Percentiles rank a stretch among this genome's conserved stretches.
These are phyloP conservation scores for Botrytis tulipae DNA, from an alignment of 2,329 filamentous ascomycete species.

Conservation along the genomic window DNA sequence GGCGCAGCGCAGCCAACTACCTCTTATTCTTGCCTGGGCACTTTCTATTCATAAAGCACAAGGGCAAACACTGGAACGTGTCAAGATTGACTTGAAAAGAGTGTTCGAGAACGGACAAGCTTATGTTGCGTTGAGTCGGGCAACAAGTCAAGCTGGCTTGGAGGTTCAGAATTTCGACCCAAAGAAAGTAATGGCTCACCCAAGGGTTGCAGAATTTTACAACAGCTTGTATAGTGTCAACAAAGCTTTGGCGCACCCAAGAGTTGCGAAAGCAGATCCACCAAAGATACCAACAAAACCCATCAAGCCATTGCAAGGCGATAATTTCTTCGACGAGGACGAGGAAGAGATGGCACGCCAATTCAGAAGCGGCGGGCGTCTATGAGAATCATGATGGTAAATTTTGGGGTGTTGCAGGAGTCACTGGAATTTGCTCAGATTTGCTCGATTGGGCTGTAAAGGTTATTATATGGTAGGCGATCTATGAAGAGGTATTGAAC, in stretches of 20 bases:
- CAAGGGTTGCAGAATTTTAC: constrained; percentile 83
- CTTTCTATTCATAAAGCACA: constrained; percentile 98
- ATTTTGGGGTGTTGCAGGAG: constrained; percentile 1
- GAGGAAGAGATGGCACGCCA: not conserved
- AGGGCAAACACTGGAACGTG: constrained; percentile 82
- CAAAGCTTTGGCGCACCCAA: constrained; percentile 41
- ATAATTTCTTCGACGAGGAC: not conserved
- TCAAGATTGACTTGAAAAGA: constrained; percentile 88
- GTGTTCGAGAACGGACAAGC: constrained; percentile 98
- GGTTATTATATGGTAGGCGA: constrained; percentile 11
- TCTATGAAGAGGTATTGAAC: not conserved
- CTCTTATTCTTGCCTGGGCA: constrained; percentile 94
- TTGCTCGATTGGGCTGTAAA: constrained; percentile 3
- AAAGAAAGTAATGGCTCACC: constrained; percentile 90
- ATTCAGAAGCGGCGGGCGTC: not conserved
- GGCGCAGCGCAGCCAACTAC: constrained; percentile 77
- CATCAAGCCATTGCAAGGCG: not conserved
- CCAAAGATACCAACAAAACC: constrained; percentile 8
- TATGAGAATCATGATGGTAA: not conserved
- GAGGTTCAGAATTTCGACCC: constrained; percentile 89
- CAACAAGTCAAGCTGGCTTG: constrained; percentile 80
- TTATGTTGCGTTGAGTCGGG: constrained; percentile 92
- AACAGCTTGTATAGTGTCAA: constrained; percentile 74
- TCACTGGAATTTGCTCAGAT: not conserved
- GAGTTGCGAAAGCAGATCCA: constrained; percentile 27